Evolutionary conservation across 805 yeast genomes (phyloP), one percentile per base, ranked within the genome.

Genomic region (Starmerella davenportii): DNA sequence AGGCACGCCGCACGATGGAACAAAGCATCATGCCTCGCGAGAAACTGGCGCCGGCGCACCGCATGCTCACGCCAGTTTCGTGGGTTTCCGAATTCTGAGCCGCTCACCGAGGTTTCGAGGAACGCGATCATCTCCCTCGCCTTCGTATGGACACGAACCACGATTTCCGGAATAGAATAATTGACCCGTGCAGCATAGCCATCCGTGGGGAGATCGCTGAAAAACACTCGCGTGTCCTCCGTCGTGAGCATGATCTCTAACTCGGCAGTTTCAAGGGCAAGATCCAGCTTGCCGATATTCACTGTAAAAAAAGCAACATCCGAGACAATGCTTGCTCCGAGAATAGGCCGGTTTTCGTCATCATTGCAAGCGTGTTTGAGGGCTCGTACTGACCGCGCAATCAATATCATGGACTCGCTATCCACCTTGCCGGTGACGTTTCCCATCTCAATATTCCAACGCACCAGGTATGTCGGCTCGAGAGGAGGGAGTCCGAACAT

Each of bases 401-500:
- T 72, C 54, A 13, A 62, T 48, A 0, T 48, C 44, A 11, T 78
- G 50, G 28, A 61, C 59, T 8, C 74, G 19, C 41, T 72, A 65
- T 3, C 49, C 41, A 79, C 69, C 40, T 72, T 66, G 11, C 80
- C 56, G 1, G 48, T 40, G 4, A 84, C 58, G 4, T 61, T 62
- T 8, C 85, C 93, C 1, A 77, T 52, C 21, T 68, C 70, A 47
- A 90, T 72, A 42, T 78, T 85, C 98, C 98, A 90, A 43, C 79
- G 76, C 51, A 95, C 84, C 45, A 70, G 73, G 53, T 80, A 90
- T 0, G 95, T 81, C 1, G 87, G 82, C 52, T 81, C 93, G 5
- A 65, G 62, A 0, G 95, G 95, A 0, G 94, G 94, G 2, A 82
- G 54, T 0, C 98, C 98, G 61, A 82, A 82, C 75, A 85, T 74